A percentile compares a stretch with the other conserved stretches of the same genome.
Conservation (phyloP, 2,329 filamentous ascomycete genomes). For the Metarhizium rileyi region DNA sequence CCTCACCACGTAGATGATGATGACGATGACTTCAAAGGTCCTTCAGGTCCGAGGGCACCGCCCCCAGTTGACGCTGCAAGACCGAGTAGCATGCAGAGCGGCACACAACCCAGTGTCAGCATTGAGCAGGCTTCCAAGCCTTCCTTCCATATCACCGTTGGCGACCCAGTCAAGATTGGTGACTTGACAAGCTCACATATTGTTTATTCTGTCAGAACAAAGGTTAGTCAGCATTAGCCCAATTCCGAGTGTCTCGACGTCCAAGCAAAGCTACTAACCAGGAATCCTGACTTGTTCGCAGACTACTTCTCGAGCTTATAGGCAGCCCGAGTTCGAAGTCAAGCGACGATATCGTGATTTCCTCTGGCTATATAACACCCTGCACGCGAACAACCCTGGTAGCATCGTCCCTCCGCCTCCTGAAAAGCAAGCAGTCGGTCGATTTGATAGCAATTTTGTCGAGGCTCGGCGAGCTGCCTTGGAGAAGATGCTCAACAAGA, state of each 20-base stretch:
- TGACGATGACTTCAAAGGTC: slow-evolving; percentile 56
- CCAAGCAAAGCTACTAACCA: not conserved
- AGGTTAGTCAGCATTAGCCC: slow-evolving; percentile 40
- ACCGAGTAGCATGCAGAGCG: slow-evolving; percentile 40
- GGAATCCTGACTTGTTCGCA: slow-evolving; percentile 23
- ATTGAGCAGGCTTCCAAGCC: slow-evolving; percentile 91
- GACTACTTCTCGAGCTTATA: slow-evolving; percentile 95
- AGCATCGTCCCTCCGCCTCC: slow-evolving; percentile 92
- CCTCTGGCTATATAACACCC: slow-evolving; percentile 90
- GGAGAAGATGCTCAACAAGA: slow-evolving; percentile 98
- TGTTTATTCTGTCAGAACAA: slow-evolving; percentile 91
- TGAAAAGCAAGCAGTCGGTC: slow-evolving; percentile 93
- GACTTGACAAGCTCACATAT: slow-evolving; percentile 96
- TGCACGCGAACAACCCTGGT: slow-evolving; percentile 90
- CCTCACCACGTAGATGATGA: slow-evolving; percentile 62
- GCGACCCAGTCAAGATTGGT: slow-evolving; percentile 95
- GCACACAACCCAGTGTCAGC: slow-evolving; percentile 68
- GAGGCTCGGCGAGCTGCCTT: slow-evolving; percentile 83
- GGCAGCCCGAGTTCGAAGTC: slow-evolving; percentile 84
- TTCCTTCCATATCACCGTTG: slow-evolving; percentile 80
- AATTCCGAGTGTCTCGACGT: not conserved
- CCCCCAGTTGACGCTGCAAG: slow-evolving; percentile 52
- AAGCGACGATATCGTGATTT: slow-evolving; percentile 94
- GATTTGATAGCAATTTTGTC: slow-evolving; percentile 95
- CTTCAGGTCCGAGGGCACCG: slow-evolving; percentile 50